These are phyloP conservation scores for Epichloe sp. DNA, from an alignment of 2,329 filamentous ascomycete species.

Conservation along the genomic window DNA sequence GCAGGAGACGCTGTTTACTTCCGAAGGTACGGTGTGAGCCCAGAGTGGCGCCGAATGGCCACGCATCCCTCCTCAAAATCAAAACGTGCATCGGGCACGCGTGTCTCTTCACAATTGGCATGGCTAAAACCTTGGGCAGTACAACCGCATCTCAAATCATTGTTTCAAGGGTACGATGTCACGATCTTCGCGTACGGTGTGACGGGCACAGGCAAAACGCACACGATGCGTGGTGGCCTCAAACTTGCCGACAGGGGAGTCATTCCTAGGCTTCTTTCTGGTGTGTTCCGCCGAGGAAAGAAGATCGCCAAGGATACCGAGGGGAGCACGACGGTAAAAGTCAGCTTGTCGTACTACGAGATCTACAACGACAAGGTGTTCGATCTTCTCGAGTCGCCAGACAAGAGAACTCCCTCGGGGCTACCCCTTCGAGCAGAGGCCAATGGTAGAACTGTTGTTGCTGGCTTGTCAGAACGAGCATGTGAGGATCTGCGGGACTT, in stretches of 20 bases:
- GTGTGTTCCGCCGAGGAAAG: constrained; percentile 71
- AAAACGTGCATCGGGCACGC: not conserved
- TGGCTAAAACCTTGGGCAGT: constrained; percentile 40
- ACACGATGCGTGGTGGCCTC: constrained; percentile 89
- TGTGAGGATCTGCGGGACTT: constrained; percentile 84
- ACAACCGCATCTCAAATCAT: constrained; percentile 74
- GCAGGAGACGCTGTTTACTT: constrained; percentile 79
- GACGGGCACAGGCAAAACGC: constrained; percentile 87
- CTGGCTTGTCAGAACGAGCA: constrained; percentile 69
- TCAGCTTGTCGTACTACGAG: constrained; percentile 83
- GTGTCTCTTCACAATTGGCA: not conserved
- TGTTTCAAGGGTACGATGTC: constrained; percentile 80
- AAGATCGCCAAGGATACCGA: constrained; percentile 72
- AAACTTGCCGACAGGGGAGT: constrained; percentile 75
- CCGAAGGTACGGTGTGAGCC: constrained; percentile 52
- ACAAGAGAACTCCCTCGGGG: constrained; percentile 72
- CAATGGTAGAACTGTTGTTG: constrained; percentile 74
- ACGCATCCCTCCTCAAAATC: not conserved
- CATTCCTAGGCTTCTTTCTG: constrained; percentile 73
- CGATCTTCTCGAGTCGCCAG: constrained; percentile 75
- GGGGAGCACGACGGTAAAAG: constrained; percentile 56
- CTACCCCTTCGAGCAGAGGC: constrained; percentile 76
- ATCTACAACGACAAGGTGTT: constrained; percentile 96
- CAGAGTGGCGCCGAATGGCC: not conserved
- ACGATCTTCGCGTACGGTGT: constrained; percentile 90